Base-by-base conservation (phyloP, 352 stramenopile genomes). In the Phytophthora litchii region DNA sequence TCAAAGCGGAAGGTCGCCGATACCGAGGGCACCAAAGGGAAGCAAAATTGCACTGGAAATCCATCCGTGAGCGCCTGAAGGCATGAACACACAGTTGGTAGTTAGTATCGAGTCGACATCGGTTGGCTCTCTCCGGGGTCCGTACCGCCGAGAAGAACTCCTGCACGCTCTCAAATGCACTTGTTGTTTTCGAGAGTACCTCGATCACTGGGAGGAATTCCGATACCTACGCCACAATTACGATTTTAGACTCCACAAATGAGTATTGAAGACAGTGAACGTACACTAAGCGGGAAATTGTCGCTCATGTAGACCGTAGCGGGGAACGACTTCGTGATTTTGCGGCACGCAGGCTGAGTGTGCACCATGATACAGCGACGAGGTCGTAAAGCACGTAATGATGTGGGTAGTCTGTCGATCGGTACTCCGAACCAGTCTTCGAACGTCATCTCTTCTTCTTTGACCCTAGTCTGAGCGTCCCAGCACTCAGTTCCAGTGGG, bases 41-140 rank as follows among this genome's bases (percentile, higher is more conserved):
- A 84, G 64, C 74, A 80, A 60, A 88, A 90, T 54, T 90, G 76
- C 13, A 90, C 78, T 9, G 80, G 80, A 36, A 88, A 90, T n/a
- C 76, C 80, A 6, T 83, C 67, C 9, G 61, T 72, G 19, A 78
- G 46, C 19, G 67, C 52, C 78, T 90, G 43, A 3, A 47, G 7
- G 21, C 23, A 55, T 16, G 4, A 12, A 37, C 20, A 54, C 25
- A 5, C 19, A 38, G 4, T 38, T 31, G 13, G 27, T 29, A 27
- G 5, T 27, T 27, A 27, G 23, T 27, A 27, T 27, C 23, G 23
- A 27, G 5, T 27, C 23, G 3, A 5, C 23, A 27, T 5, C 23
- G 5, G 5, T 27, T 27, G 23, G n/a, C n/a, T n/a, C n/a, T n/a
- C n/a, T n/a, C n/a, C n/a, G n/a, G n/a, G n/a, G n/a, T 43, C 38